Conservation (phyloP, 2,329 filamentous ascomycete species). For the Colletotrichum endophyticum region DNA sequence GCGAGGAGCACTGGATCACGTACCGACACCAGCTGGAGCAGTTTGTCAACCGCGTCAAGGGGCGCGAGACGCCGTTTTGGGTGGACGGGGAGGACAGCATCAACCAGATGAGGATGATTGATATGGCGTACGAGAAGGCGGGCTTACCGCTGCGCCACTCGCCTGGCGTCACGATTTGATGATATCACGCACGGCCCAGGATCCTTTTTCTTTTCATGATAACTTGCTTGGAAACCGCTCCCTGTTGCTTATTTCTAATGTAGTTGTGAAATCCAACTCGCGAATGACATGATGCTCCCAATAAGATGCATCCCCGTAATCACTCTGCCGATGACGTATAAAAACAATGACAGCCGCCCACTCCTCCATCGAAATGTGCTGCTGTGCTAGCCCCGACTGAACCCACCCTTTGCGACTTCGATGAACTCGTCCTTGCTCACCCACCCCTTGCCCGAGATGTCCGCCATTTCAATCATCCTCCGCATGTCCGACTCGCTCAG, state of each 20-base stretch:
- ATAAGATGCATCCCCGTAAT: neutral
- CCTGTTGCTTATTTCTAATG: neutral
- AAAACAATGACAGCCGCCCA: neutral
- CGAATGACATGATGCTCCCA: neutral
- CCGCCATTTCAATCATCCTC: slow-evolving; percentile 98
- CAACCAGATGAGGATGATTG: slow-evolving; percentile 49
- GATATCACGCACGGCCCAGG: neutral
- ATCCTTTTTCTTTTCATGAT: neutral
- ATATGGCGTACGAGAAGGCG: slow-evolving; percentile 48
- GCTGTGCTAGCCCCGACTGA: slow-evolving; percentile 2
- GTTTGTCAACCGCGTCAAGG: slow-evolving; percentile 51
- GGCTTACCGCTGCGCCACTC: slow-evolving; percentile 19
- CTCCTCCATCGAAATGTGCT: neutral
- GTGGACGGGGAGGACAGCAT: slow-evolving; percentile 46
- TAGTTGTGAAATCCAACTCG: neutral
- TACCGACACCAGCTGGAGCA: slow-evolving; percentile 53
- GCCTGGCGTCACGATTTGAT: neutral
- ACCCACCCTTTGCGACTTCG: slow-evolving; percentile 47
- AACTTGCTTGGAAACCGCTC: neutral
- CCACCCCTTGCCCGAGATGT: slow-evolving; percentile 89
- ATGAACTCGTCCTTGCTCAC: slow-evolving; percentile 74
- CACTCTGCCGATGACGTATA: neutral
- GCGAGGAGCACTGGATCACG: slow-evolving; percentile 44
- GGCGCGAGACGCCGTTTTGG: slow-evolving; percentile 41
- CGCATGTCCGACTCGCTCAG: slow-evolving; percentile 90